A percentile compares a stretch with the other conserved stretches of the same genome.
These are phyloP conservation scores for Ophiorrhiza pumila DNA, from an alignment of 257 asterid genomes.

Conservation along the genomic window DNA sequence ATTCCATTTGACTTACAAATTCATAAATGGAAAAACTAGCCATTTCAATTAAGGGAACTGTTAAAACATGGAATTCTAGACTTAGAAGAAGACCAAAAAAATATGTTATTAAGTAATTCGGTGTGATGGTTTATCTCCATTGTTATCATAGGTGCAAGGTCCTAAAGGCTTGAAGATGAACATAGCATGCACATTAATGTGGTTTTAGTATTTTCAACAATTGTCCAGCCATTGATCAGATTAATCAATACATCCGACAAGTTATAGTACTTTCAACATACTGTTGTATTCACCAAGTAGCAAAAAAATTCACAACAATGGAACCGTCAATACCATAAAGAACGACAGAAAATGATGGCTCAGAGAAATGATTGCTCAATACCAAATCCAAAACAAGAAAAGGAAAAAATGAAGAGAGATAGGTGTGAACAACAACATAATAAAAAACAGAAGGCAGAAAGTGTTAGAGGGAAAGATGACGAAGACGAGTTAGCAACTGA, in stretches of 20 bases:
- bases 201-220: neutral
- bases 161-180: neutral
- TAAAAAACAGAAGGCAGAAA: neutral
- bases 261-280: neutral
- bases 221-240: neutral
- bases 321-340: too few relatives aligned
- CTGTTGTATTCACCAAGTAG: neutral
- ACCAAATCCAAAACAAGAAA: neutral
- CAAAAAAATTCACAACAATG: neutral
- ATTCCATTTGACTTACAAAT: neutral
- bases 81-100: neutral
- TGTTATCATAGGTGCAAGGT: neutral
- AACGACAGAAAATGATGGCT: neutral
- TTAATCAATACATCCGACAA: neutral
- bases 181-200: neutral
- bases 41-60: neutral
- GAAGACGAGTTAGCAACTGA: neutral
- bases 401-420: neutral
- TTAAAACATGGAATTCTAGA: neutral
- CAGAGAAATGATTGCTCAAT: neutral
- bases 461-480: neutral
- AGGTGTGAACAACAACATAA: neutral
- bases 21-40: too few relatives aligned
- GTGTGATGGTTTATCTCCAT: neutral
- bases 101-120: neutral